Evolutionary conservation across 2,329 filamentous ascomycete genomes (phyloP), one percentile per base, ranked within the genome.

Genomic region (Aspergillus sp.): DNA sequence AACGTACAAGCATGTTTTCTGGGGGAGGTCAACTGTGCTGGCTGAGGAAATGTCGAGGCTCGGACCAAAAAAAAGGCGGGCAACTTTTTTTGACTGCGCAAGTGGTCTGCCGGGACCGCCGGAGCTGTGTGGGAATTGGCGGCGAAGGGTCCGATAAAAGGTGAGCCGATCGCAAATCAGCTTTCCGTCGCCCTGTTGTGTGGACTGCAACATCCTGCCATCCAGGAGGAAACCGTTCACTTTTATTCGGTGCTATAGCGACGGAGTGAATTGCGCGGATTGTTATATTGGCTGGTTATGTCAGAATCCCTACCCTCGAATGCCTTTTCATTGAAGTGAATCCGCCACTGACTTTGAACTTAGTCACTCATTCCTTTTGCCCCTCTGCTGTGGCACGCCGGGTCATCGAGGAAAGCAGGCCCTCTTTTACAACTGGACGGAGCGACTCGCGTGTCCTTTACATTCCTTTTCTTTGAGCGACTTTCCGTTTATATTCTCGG

Each of bases 31-130:
- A 31, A 18, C 20, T 29, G 7, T 61, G 45, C 7, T 55, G 29
- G 56, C 31, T 50, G 26, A 49, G n/a, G 52, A 24, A 51, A 36
- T 32, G 59, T 49, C 39, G 29, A 49, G 50, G 62, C 54, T 53
- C 52, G 55, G 49, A 59, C 49, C 57, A 52, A 63, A 51, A 18
- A 49, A 53, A 53, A 59, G 51, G 69, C 69, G 70, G 71, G 62
- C 66, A 71, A 73, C 71, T 75, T 76, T 74, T 75, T 75, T 71
- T 60, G 63, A 66, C 65, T 74, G 71, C 73, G 61, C 49, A 49
- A 49, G 26, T 72, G 71, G 72, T 63, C 53, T 45, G 39, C 22
- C 39, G 36, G 20, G 63, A 29, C 62, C 52, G 32, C 71, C 69
- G 69, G 63, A 75, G 45, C 22, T 63, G 61, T 58, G 68, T 73